phyloP scores from a whole-genome alignment of 345 rosid genomes.

The Linum trigynum region DNA sequence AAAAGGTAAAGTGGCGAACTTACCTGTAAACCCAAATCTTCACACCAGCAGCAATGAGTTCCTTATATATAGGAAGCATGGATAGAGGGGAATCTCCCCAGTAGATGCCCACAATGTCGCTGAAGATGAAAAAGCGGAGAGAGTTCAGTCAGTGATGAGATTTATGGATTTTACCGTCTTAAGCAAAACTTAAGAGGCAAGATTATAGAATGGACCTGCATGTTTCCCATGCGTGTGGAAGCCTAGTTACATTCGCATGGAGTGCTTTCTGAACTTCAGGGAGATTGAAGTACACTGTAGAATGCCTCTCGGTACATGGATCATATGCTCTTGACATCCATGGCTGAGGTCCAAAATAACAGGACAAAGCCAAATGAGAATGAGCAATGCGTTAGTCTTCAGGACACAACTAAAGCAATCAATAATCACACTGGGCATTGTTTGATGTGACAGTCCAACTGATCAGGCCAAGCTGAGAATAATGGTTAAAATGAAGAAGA shows the following conservation, averaged over 20 bases:
- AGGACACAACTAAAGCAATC: no score
- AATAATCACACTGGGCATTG: no score
- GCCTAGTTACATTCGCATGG: slow-evolving; percentile 76
- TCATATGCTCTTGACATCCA: slow-evolving; percentile 98
- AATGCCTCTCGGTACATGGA: slow-evolving; percentile 89
- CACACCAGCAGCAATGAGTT: slow-evolving; percentile 71
- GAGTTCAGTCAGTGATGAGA: neutral
- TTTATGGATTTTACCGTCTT: neutral
- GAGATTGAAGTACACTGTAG: slow-evolving; percentile 62
- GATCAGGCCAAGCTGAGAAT: no score
- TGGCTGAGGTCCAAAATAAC: slow-evolving; percentile 41
- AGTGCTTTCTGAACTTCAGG: slow-evolving; percentile 90
- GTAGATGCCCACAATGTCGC: slow-evolving; percentile 54
- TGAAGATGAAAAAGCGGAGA: slow-evolving; percentile 19
- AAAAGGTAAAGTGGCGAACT: neutral
- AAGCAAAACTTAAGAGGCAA: neutral
- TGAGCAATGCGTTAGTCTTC: neutral
- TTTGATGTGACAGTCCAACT: no score
- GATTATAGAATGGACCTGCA: slow-evolving; percentile 51
- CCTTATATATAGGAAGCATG: slow-evolving; percentile 88
- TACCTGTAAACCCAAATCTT: slow-evolving; percentile 89
- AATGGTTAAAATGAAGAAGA: no score
- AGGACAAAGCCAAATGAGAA: neutral
- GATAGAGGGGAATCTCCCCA: slow-evolving; percentile 89
- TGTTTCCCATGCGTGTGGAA: slow-evolving; percentile 65